These are phyloP conservation scores for Eucalyptus coolabah DNA, from an alignment of 345 rosid species.

Conservation along the genomic window DNA sequence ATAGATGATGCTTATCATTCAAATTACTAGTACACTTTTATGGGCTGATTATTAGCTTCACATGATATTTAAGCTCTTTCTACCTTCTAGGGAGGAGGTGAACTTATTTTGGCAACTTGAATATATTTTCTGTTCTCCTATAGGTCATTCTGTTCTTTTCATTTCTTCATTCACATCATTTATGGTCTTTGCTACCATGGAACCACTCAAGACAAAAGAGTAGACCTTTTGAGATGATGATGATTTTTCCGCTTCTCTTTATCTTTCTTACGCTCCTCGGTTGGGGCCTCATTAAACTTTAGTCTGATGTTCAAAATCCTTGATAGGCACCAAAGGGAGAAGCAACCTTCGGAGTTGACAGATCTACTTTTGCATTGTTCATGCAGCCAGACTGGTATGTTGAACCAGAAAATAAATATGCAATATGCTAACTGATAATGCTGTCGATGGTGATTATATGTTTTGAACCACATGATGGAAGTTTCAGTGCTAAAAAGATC, in stretches of 20 bases:
- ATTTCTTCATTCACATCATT: not conserved
- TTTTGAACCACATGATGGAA: not conserved
- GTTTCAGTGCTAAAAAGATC: not conserved
- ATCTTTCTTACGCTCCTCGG: not conserved
- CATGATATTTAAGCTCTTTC: not conserved
- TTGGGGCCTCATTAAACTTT: not conserved
- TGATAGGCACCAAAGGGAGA: slow-evolving; percentile 76
- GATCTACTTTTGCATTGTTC: slow-evolving; percentile 86
- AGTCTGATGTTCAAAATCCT: not conserved
- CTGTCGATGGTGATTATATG: not conserved
- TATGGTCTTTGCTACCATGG: not conserved
- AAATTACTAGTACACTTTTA: not conserved
- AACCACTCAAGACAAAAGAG: not conserved
- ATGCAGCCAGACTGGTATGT: slow-evolving; percentile 96
- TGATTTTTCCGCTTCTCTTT: not conserved
- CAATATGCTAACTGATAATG: not conserved
- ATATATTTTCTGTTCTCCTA: not conserved
- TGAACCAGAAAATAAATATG: not conserved
- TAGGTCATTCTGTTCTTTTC: not conserved
- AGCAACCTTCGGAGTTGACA: slow-evolving; percentile 48
- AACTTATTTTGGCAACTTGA: not conserved
- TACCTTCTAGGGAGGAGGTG: not conserved
- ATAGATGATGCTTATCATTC: not conserved
- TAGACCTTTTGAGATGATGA: not conserved
- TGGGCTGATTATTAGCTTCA: not conserved